Percentiles rank a stretch among this genome's conserved stretches.
phyloP scores from a whole-genome alignment of 345 rosid species.

The Orychophragmus violaceus region DNA sequence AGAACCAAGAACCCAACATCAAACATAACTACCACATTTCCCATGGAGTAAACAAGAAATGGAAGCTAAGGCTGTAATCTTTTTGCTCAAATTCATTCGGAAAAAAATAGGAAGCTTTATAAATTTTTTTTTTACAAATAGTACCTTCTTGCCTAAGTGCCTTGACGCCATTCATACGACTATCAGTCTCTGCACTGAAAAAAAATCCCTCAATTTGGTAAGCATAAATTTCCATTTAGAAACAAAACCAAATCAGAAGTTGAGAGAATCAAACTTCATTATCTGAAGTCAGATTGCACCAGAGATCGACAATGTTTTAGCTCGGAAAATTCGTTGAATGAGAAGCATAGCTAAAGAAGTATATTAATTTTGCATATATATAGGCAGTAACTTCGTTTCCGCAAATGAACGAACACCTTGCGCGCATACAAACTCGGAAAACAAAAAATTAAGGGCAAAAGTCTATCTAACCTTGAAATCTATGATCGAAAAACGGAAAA shows the following conservation, averaged over 20 bases:
- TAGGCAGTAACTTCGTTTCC: not conserved
- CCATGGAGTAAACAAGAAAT: not conserved
- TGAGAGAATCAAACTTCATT: not conserved
- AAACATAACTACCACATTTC: not conserved
- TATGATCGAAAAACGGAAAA: not conserved
- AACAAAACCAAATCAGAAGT: conserved; percentile 9
- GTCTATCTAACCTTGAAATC: not conserved
- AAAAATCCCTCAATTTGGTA: conserved; percentile 1
- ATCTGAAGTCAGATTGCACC: not conserved
- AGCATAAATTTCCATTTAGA: not conserved
- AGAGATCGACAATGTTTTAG: not conserved
- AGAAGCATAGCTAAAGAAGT: not conserved
- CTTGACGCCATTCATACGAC: conserved; percentile 54
- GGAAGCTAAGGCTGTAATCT: not conserved
- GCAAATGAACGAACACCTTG: conserved; percentile 20
- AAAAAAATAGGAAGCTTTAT: not conserved
- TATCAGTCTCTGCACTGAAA: conserved; percentile 27
- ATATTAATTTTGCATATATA: not conserved
- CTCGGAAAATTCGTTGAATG: not conserved
- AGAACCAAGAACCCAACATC: not conserved
- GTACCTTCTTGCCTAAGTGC: conserved; percentile 41
- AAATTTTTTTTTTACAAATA: too few species aligned
- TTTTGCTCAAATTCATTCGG: not conserved
- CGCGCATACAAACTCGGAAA: not conserved
- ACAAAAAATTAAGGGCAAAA: not conserved